Evolutionary conservation across 192 early-diverging fungal genomes (phyloP), one percentile per base, ranked within the genome.

Genomic region (Pecoramyces ruminantium): DNA sequence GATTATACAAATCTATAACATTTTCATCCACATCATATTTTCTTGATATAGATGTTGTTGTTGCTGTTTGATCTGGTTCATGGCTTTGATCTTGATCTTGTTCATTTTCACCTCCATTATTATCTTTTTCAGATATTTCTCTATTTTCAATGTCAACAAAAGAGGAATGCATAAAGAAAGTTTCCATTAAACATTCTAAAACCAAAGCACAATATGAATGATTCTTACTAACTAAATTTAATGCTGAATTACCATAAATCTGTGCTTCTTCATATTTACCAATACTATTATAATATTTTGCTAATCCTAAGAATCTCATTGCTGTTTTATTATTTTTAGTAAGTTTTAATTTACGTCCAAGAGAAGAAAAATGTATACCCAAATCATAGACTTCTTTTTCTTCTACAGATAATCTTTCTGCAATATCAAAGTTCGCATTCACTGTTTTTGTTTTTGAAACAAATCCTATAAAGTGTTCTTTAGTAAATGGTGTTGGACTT

Each of bases 361-460:
- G 82, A 27, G 83, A 79, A 38, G 85, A 85, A 78, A 90, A 88
- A 81, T 90, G 89, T 16, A 86, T 85, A 15, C 86, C 83, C 9
- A 90, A 78, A 67, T 84, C 40, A 80, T 90, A 90, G 1, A 87
- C 85, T 17, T 85, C 78, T 21, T 85, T 81, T n/a, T 86, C 86
- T 28, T 89, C 89, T 29, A 86, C 85, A 13, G 42, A 78, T 30
- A 82, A 12, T 78, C 38, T 39, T 80, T 78, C 79, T 0, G 34
- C 30, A 9, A 30, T 18, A 18, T 78, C 39, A 30, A 84, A 79
- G n/a, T 83, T 85, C 28, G 84, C 29, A 18, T 86, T 79, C 2
- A 86, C 87, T 28, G 78, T 84, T 58, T 90, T 88, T 21, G 84
- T 78, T 28, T 83, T 51, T 12, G 84, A 81, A 5, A 30, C 29